phyloP scores from a whole-genome alignment of 768 basidiomycete species.

The Tylopilus subfusipes region DNA sequence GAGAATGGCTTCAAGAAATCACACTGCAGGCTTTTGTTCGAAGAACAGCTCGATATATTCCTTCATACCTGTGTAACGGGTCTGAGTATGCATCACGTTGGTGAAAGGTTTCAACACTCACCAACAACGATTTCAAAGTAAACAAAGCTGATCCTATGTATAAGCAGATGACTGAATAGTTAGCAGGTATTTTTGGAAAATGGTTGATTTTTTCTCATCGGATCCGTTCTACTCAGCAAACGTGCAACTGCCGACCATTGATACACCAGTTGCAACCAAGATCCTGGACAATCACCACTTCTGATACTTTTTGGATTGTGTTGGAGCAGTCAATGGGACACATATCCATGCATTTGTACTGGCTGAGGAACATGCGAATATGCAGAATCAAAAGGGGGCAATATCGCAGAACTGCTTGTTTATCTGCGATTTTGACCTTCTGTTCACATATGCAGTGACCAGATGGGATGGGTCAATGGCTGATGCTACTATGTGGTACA shows the following conservation, averaged over 20 bases:
- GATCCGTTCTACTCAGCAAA: constrained; percentile 2
- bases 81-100: constrained; percentile 3
- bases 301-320: constrained; percentile 1
- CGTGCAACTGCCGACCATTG: neutral
- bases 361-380: neutral
- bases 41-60: constrained; percentile 2
- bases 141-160: no score
- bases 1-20: no score
- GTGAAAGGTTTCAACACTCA: no score
- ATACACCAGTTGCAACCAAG: neutral
- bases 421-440: no score
- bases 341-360: neutral
- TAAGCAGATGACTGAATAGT: neutral
- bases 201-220: constrained; percentile 4
- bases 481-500: constrained; percentile 11
- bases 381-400: constrained; percentile 13
- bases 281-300: no score
- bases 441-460: constrained; percentile 11
- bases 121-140: neutral
- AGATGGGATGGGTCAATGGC: constrained; percentile 17
- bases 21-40: no score
- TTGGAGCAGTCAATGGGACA: neutral
- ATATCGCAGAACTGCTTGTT: constrained; percentile 22
- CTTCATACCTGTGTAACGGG: constrained; percentile 11
- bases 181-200: constrained; percentile 10